Evolutionary conservation across 2,329 filamentous ascomycete species (phyloP).

Genomic region (Claviceps sp.): DNA sequence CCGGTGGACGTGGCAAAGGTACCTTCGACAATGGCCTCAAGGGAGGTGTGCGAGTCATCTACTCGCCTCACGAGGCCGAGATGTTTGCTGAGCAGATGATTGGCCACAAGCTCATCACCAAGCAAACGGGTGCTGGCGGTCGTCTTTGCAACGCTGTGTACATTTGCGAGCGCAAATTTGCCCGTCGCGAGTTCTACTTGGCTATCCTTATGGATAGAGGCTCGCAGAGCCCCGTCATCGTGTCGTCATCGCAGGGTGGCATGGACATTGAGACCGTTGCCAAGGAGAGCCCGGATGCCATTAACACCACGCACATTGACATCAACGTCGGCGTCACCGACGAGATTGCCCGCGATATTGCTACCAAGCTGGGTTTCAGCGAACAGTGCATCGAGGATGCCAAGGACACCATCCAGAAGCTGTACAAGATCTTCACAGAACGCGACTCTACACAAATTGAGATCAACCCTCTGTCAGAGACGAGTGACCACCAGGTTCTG

Average conservation of each 20-base stretch:
- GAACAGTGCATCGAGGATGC: slow-evolving; percentile 94
- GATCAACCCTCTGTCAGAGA: slow-evolving; percentile 98
- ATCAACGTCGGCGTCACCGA: slow-evolving; percentile 93
- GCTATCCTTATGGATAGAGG: slow-evolving; percentile 96
- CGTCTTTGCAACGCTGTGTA: slow-evolving; percentile 95
- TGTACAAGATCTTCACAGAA: slow-evolving; percentile 98
- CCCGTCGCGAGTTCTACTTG: slow-evolving; percentile 96
- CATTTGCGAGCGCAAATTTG: slow-evolving; percentile 99
- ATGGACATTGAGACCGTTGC: slow-evolving; percentile 99
- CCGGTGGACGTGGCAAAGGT: slow-evolving; percentile 94
- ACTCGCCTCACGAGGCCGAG: slow-evolving; percentile 90
- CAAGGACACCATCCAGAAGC: slow-evolving; percentile 93
- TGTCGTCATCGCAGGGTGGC: slow-evolving; percentile 94
- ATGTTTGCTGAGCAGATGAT: slow-evolving; percentile 99
- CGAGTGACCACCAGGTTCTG: slow-evolving; percentile 92
- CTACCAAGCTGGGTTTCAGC: slow-evolving; percentile 87
- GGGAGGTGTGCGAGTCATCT: slow-evolving; percentile 96
- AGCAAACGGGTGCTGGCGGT: slow-evolving; percentile 90
- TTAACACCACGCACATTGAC: slow-evolving; percentile 84
- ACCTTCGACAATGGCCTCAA: slow-evolving; percentile 97
- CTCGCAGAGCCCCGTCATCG: slow-evolving; percentile 84
- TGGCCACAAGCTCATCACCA: slow-evolving; percentile 97
- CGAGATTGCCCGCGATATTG: slow-evolving; percentile 82
- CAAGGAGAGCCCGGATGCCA: slow-evolving; percentile 94
- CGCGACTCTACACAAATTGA: slow-evolving; percentile 98